phyloP scores from a whole-genome alignment of 2,329 filamentous ascomycete genomes.

The Fusarium sp. region DNA sequence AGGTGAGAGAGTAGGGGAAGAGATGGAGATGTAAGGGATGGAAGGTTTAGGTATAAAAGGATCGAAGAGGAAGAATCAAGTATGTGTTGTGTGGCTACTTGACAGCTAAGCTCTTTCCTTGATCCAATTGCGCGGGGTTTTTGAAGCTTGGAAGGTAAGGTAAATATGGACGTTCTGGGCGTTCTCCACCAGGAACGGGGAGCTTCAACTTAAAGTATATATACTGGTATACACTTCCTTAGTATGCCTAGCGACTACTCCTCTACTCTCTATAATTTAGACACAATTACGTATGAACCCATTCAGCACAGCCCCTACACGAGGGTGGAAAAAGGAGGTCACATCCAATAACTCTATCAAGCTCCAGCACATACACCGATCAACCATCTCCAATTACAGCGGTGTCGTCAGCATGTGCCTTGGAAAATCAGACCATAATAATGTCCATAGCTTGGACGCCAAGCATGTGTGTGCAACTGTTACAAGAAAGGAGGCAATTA shows the following conservation, averaged over 20 bases:
- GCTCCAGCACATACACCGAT: neutral
- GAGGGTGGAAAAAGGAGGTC: neutral
- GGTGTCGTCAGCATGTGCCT: slow-evolving; percentile 39
- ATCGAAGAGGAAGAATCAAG: neutral
- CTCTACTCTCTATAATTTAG: neutral
- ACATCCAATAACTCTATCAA: neutral
- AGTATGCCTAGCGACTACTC: neutral
- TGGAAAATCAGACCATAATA: slow-evolving; percentile 43
- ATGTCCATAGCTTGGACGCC: slow-evolving; percentile 41
- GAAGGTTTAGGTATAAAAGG: neutral
- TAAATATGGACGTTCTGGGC: slow-evolving; percentile 18
- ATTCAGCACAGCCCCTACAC: slow-evolving; percentile 5
- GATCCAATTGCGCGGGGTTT: slow-evolving; percentile 32
- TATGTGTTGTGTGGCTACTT: neutral
- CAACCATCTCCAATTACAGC: slow-evolving; percentile 25
- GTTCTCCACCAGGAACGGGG: slow-evolving; percentile 36
- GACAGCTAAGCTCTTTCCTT: slow-evolving; percentile 18
- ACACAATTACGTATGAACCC: neutral
- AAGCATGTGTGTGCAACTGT: slow-evolving; percentile 36
- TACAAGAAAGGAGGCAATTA: neutral
- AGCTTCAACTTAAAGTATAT: slow-evolving; percentile 15
- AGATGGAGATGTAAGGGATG: neutral
- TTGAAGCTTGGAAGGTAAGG: slow-evolving; percentile 28
- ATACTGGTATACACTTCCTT: neutral
- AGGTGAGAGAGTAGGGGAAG: neutral